These are phyloP conservation scores for Pseudogymnoascus sp. DNA, from an alignment of 2,329 filamentous ascomycete genomes.

Conservation along the genomic window DNA sequence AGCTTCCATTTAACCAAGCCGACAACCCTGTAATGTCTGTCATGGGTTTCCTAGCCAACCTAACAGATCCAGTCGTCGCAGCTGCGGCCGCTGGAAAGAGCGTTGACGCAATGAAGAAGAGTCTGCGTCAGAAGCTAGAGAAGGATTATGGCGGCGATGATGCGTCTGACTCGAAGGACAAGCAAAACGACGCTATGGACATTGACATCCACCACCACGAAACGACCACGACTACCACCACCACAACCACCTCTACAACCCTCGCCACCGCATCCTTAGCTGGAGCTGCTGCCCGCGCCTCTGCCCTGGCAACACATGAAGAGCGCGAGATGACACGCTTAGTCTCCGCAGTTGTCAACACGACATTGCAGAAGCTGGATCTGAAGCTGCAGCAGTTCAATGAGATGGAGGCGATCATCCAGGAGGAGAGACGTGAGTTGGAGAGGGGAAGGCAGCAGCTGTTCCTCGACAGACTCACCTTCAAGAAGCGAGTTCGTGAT, in stretches of 20 bases:
- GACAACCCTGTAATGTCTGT: constrained; percentile 98
- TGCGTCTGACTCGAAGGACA: constrained; percentile 44
- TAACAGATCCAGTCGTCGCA: constrained; percentile 83
- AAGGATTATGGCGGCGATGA: constrained; percentile 39
- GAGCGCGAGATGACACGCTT: constrained; percentile 94
- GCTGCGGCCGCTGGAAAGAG: constrained; percentile 85
- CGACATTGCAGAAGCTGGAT: constrained; percentile 92
- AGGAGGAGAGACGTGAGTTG: constrained; percentile 85
- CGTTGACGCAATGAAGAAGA: constrained; percentile 75
- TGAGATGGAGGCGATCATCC: constrained; percentile 87
- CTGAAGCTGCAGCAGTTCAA: constrained; percentile 93
- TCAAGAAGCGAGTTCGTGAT: constrained; percentile 78
- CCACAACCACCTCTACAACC: constrained; percentile 40
- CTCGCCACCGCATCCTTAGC: constrained; percentile 76
- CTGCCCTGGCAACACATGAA: constrained; percentile 86
- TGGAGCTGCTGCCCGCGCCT: constrained; percentile 75
- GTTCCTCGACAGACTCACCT: constrained; percentile 83
- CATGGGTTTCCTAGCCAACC: constrained; percentile 83
- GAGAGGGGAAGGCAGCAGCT: constrained; percentile 88
- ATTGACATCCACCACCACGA: constrained; percentile 46
- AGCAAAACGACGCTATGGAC: constrained; percentile 55
- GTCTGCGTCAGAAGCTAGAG: constrained; percentile 71
- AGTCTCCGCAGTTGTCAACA: constrained; percentile 84
- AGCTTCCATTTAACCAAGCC: constrained; percentile 80
- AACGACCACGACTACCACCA: constrained; percentile 40